These are phyloP conservation scores for Fusarium sarcochroum DNA, from an alignment of 2,329 filamentous ascomycete species.

Conservation along the genomic window DNA sequence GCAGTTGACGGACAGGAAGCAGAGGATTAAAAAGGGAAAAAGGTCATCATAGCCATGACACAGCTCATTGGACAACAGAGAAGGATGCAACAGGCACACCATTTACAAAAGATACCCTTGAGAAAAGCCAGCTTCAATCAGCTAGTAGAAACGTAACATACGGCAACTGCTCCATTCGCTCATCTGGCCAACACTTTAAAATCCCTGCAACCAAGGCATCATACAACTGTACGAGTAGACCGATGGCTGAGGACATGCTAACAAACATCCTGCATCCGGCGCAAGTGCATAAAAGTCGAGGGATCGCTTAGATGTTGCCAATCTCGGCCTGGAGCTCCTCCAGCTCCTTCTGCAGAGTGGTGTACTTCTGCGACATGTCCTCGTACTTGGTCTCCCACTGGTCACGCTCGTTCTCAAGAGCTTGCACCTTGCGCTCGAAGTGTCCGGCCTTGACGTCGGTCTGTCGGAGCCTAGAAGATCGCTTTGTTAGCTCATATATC, in stretches of 20 bases:
- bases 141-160: constrained; percentile 52
- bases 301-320: constrained; percentile 82
- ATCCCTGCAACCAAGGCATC: constrained; percentile 44
- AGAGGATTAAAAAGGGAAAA: constrained; percentile 70
- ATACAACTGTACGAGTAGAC: constrained; percentile 35
- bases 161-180: constrained; percentile 50
- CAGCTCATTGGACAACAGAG: constrained; percentile 26
- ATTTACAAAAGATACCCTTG: constrained; percentile 53
- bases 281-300: constrained; percentile 33
- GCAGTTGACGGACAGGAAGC: constrained; percentile 79
- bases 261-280: constrained; percentile 42
- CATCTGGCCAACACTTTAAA: constrained; percentile 46
- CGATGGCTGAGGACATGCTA: constrained; percentile 38
- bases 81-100: constrained; percentile 36
- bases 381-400: constrained; percentile 99
- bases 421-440: constrained; percentile 99
- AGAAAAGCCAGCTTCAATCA: constrained; percentile 49
- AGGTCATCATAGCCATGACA: constrained; percentile 21
- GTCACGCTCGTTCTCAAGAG: constrained; percentile 90
- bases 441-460: constrained; percentile 99
- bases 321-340: constrained; percentile 93
- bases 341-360: constrained; percentile 86
- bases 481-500: constrained; percentile 34
- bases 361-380: constrained; percentile 94
- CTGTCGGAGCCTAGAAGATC: constrained; percentile 83